Conservation (phyloP, 805 yeast genomes). For the Candida sakaeoensis region DNA sequence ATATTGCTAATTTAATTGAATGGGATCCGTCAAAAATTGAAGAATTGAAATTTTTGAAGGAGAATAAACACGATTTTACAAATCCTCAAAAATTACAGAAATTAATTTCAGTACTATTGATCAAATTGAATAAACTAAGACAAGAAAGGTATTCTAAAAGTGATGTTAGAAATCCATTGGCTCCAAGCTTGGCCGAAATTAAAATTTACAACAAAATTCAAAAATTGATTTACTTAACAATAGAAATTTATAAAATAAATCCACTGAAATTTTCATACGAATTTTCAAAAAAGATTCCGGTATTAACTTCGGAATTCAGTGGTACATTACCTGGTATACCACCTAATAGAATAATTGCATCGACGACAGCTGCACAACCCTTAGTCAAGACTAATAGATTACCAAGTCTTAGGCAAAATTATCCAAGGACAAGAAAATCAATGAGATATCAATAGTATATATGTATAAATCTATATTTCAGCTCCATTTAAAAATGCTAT, state of each 20-base stretch:
- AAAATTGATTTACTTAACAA: conserved; percentile 29
- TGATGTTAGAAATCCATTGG: conserved; percentile 19
- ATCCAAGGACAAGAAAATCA: conserved; percentile 29
- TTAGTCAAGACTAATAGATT: conserved; percentile 18
- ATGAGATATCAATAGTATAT: conserved; percentile 5
- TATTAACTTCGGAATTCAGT: conserved; percentile 64
- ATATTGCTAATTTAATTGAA: conserved; percentile 27
- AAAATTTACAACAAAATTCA: conserved; percentile 27
- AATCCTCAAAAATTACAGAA: conserved; percentile 32
- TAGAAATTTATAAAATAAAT: conserved; percentile 25
- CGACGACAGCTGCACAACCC: conserved; percentile 13
- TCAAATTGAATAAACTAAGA: conserved; percentile 36
- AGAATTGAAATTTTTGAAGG: conserved; percentile 21
- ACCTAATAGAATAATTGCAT: conserved; percentile 17
- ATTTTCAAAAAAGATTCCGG: conserved; percentile 52
- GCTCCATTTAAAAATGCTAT: conserved; percentile 40
- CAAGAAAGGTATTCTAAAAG: conserved; percentile 35
- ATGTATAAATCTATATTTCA: conserved; percentile 21
- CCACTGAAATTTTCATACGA: conserved; percentile 24
- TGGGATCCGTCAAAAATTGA: conserved; percentile 34
- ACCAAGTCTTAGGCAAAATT: conserved; percentile 32
- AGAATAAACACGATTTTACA: conserved; percentile 19
- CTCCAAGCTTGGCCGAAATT: conserved; percentile 25
- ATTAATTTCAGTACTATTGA: conserved; percentile 28
- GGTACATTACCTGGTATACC: conserved; percentile 74